phyloP scores from a whole-genome alignment of 805 yeast species.

The Tetrapisispora nanseiensis region DNA sequence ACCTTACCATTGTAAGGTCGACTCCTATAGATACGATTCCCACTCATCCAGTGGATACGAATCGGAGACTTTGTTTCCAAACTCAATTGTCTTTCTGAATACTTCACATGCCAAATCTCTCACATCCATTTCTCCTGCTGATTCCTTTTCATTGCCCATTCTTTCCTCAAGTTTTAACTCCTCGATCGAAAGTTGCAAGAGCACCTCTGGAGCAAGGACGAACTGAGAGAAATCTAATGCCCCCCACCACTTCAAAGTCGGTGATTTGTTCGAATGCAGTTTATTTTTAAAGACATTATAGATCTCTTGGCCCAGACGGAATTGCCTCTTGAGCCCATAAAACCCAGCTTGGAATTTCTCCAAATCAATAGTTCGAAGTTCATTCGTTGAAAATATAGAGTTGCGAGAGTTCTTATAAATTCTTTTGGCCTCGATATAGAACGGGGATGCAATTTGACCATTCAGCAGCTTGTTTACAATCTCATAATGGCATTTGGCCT shows the following conservation, averaged over 20 bases:
- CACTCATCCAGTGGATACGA: conserved; percentile 21
- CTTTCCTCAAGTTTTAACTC: conserved; percentile 30
- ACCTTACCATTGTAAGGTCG: too few relatives aligned
- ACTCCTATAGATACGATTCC: conserved; percentile 11
- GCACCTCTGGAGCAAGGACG: conserved; percentile 55
- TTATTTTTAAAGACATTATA: conserved; percentile 24
- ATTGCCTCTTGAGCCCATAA: conserved; percentile 50
- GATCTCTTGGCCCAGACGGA: conserved; percentile 38
- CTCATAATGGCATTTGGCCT: conserved; percentile 25
- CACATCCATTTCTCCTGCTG: conserved; percentile 6
- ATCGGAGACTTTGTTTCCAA: conserved; percentile 32
- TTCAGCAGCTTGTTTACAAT: conserved; percentile 34
- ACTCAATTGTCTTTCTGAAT: conserved; percentile 39
- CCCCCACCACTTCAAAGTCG: conserved; percentile 54
- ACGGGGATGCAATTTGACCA: conserved; percentile 38
- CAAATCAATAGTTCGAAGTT: conserved; percentile 39
- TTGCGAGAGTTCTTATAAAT: conserved; percentile 33
- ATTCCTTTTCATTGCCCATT: neutral
- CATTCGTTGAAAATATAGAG: conserved; percentile 37
- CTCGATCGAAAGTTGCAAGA: conserved; percentile 40
- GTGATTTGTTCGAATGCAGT: conserved; percentile 30
- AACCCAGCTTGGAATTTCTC: conserved; percentile 45
- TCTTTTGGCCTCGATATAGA: conserved; percentile 40
- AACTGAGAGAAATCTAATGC: conserved; percentile 43
- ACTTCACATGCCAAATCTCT: conserved; percentile 38